Evolutionary conservation across 1,139 yeast species (phyloP).

Genomic region (Arxiozyma slooffiae): DNA sequence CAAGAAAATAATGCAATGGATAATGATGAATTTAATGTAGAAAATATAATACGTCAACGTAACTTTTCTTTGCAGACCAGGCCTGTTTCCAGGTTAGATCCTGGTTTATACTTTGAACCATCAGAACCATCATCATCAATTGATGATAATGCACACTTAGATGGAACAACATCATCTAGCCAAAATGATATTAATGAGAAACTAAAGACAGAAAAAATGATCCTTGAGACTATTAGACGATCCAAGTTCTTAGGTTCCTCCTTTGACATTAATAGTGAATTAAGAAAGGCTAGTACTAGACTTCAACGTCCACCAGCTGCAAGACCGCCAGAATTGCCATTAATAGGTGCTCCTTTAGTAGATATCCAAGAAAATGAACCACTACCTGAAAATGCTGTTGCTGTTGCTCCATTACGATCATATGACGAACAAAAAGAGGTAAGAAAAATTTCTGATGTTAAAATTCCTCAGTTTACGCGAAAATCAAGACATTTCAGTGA

Average conservation of each 20-base stretch:
- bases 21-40: slow-evolving; percentile 16
- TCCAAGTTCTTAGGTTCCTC: slow-evolving; percentile 36
- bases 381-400: slow-evolving; percentile 23
- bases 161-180: neutral
- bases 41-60: slow-evolving; percentile 26
- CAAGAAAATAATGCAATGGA: slow-evolving; percentile 6
- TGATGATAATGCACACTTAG: neutral
- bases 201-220: slow-evolving; percentile 21
- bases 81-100: slow-evolving; percentile 67
- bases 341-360: slow-evolving; percentile 2
- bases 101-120: slow-evolving; percentile 31
- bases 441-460: slow-evolving; percentile 47
- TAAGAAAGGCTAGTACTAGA: slow-evolving; percentile 37
- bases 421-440: slow-evolving; percentile 28
- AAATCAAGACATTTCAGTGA: slow-evolving; percentile 53
- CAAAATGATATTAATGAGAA: slow-evolving; percentile 3
- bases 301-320: neutral
- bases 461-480: slow-evolving; percentile 61
- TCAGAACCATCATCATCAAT: neutral
- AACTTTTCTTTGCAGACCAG: slow-evolving; percentile 38
- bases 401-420: slow-evolving; percentile 21
- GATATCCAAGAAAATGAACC: slow-evolving; percentile 2
- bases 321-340: slow-evolving; percentile 4
- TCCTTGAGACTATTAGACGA: slow-evolving; percentile 34
- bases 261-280: slow-evolving; percentile 38